phyloP scores from a whole-genome alignment of 1,139 yeast genomes.

The Blastobotrys malaysiensis region DNA sequence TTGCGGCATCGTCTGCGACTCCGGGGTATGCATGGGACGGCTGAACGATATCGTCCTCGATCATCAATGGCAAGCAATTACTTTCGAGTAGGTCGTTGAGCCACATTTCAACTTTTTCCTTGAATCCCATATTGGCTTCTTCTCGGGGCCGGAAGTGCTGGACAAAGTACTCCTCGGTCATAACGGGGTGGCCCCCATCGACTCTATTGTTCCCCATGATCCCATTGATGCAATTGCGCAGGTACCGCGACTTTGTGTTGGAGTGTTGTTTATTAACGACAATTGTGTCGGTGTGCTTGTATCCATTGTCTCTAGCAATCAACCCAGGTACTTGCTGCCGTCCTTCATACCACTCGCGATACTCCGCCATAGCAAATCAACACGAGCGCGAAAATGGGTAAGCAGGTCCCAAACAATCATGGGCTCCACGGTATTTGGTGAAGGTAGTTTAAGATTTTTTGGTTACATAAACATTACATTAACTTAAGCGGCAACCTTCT shows the following conservation, averaged over 20 bases:
- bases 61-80: neutral
- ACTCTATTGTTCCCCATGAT: neutral
- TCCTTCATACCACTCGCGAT: neutral
- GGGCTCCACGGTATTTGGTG: neutral
- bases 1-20: neutral
- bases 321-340: neutral
- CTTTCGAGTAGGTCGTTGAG: conserved; percentile 9
- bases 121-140: conserved; percentile 22
- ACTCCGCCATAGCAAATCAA: neutral
- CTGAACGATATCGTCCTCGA: neutral
- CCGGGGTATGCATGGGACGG: conserved; percentile 8
- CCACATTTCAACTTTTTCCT: conserved; percentile 23
- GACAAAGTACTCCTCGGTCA: neutral
- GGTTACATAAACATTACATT: conserved; percentile 4
- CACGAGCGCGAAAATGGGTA: conserved; percentile 1
- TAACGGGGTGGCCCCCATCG: neutral
- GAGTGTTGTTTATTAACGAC: neutral
- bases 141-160: conserved; percentile 17
- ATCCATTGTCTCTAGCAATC: neutral
- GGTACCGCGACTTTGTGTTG: neutral
- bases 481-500: conserved; percentile 12
- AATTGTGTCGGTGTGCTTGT: neutral
- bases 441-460: neutral
- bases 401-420: neutral
- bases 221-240: neutral